A percentile compares a stretch with the other conserved stretches of the same genome.
These are phyloP conservation scores for Byssothecium circinans DNA, from an alignment of 2,329 filamentous ascomycete genomes.

Conservation along the genomic window DNA sequence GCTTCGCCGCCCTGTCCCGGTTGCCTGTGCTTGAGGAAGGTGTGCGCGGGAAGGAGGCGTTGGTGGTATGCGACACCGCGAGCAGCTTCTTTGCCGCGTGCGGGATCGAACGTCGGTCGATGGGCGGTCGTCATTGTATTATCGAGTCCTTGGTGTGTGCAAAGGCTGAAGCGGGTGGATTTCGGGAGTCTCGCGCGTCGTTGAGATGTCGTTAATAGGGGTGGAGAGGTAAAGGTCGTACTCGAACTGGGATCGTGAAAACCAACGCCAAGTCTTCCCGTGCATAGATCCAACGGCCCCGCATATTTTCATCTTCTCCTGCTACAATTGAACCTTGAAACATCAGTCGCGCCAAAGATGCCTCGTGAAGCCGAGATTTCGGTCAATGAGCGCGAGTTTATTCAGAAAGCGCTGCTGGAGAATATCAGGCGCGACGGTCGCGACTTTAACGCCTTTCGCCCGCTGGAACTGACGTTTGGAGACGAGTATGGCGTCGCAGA, in stretches of 20 bases:
- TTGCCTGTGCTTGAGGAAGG: constrained; percentile 78
- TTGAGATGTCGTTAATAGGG: constrained; percentile 7
- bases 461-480: constrained; percentile 77
- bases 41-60: constrained; percentile 90
- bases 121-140: constrained; percentile 58
- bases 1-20: constrained; percentile 86
- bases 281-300: constrained; percentile 22
- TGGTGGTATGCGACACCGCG: constrained; percentile 95
- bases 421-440: constrained; percentile 84
- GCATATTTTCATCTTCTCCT: constrained; percentile 26
- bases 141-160: not conserved
- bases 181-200: constrained; percentile 38
- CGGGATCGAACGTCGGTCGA: constrained; percentile 95
- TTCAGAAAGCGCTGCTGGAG: constrained; percentile 78
- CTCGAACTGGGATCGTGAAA: not conserved
- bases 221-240: constrained; percentile 9
- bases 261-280: constrained; percentile 4
- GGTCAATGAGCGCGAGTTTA: constrained; percentile 82
- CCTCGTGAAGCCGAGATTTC: constrained; percentile 91
- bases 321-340: constrained; percentile 1
- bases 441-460: constrained; percentile 75
- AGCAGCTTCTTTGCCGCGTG: constrained; percentile 91
- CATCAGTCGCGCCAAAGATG: constrained; percentile 58
- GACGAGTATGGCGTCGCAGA: constrained; percentile 90
- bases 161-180: constrained; percentile 1